A percentile compares a stretch with the other conserved stretches of the same genome.
Conservation (phyloP, 1,284 basidiomycete species). For the Boletus sp. region DNA sequence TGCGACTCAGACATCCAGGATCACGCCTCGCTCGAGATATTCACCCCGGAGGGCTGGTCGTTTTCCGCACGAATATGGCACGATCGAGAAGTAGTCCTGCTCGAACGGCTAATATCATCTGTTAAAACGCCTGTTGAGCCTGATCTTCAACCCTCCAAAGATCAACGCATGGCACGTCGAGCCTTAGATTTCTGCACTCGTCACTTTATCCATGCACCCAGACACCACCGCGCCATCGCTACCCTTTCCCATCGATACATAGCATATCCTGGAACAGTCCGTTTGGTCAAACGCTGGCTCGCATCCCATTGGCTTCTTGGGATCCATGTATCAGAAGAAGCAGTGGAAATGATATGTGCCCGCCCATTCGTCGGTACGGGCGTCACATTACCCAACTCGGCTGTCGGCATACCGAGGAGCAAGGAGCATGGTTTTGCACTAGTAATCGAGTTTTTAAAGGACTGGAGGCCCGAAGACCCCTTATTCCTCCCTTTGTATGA, state of each 20-base stretch:
- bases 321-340: constrained; percentile 70
- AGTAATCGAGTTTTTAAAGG: constrained; percentile 72
- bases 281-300: constrained; percentile 93
- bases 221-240: constrained; percentile 84
- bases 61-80: constrained; percentile 86
- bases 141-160: constrained; percentile 8
- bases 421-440: constrained; percentile 82
- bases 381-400: constrained; percentile 13
- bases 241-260: constrained; percentile 78
- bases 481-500: constrained; percentile 62
- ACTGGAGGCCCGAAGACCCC: constrained; percentile 82
- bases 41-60: constrained; percentile 83
- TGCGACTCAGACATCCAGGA: constrained; percentile 64
- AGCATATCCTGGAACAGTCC: constrained; percentile 80
- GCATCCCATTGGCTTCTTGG: constrained; percentile 84
- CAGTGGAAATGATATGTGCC: constrained; percentile 84
- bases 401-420: constrained; percentile 51
- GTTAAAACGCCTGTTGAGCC: constrained; percentile 27
- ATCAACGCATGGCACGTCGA: constrained; percentile 50
- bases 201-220: constrained; percentile 75
- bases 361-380: constrained; percentile 49
- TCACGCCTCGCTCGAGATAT: constrained; percentile 71
- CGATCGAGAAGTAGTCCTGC: constrained; percentile 79
- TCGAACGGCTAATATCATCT: constrained; percentile 65
- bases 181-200: constrained; percentile 62